These are phyloP conservation scores for Penicillium sp. DNA, from an alignment of 2,329 filamentous ascomycete genomes.

Conservation along the genomic window DNA sequence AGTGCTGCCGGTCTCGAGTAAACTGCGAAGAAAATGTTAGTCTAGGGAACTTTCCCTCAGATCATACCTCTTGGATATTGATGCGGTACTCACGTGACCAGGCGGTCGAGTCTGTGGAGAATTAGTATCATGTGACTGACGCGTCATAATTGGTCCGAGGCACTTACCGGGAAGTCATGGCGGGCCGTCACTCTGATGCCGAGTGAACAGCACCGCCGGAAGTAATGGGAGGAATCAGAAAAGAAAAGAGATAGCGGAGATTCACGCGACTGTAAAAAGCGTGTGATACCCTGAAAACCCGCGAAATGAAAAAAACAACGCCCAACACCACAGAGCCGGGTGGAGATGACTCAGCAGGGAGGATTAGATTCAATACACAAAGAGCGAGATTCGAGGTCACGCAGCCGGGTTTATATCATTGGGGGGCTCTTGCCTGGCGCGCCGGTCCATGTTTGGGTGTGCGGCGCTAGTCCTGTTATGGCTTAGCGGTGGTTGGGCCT, in stretches of 20 bases:
- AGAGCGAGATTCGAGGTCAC: constrained; percentile 42
- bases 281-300: constrained; percentile 9
- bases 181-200: constrained; percentile 29
- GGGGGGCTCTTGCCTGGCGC: constrained; percentile 40
- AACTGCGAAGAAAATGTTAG: constrained; percentile 53
- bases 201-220: constrained; percentile 20
- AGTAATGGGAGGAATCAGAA: constrained; percentile 11
- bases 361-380: constrained; percentile 29
- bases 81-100: constrained; percentile 73
- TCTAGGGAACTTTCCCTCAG: constrained; percentile 1
- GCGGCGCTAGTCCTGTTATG: constrained; percentile 29
- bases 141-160: constrained; percentile 25
- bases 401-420: constrained; percentile 50
- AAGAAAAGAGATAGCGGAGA: constrained; percentile 9
- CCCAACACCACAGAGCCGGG: constrained; percentile 17
- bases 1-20: constrained; percentile 96
- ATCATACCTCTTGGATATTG: not conserved
- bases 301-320: constrained; percentile 14
- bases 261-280: constrained; percentile 3
- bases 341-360: constrained; percentile 24
- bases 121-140: constrained; percentile 34
- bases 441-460: constrained; percentile 42
- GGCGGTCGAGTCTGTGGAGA: constrained; percentile 68
- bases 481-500: constrained; percentile 33
- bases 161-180: constrained; percentile 46